phyloP scores from a whole-genome alignment of 1,284 basidiomycete species.

The Flammula alnicola region DNA sequence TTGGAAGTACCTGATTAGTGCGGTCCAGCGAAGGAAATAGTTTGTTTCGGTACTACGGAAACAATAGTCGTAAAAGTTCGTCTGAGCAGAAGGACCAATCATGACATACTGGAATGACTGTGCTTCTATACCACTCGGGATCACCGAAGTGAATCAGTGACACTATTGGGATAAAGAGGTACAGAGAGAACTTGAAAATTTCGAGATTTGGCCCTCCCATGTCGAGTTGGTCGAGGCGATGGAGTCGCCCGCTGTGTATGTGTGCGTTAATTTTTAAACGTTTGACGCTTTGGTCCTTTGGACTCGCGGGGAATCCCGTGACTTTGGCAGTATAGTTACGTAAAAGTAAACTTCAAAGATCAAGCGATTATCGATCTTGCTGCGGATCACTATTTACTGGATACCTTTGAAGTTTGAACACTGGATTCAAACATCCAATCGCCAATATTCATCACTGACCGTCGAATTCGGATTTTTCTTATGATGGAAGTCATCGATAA shows the following conservation, averaged over 20 bases:
- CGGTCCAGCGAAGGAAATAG: conserved; percentile 69
- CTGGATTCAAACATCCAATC: too few relatives aligned
- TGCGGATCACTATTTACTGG: too few relatives aligned
- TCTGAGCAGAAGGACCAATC: neutral
- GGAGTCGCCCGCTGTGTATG: neutral
- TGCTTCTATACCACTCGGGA: conserved; percentile 83
- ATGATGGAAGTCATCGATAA: too few relatives aligned
- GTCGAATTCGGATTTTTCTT: too few relatives aligned
- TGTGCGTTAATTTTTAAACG: too few relatives aligned
- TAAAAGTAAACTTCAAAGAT: too few relatives aligned
- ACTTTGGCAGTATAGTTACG: too few relatives aligned
- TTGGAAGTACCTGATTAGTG: conserved; percentile 51
- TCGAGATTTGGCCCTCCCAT: conserved; percentile 87
- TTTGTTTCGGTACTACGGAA: conserved; percentile 67
- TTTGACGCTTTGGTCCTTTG: too few relatives aligned
- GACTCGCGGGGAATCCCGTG: too few relatives aligned
- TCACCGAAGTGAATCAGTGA: conserved; percentile 90
- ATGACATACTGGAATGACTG: conserved; percentile 78
- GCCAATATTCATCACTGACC: too few relatives aligned
- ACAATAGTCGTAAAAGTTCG: neutral
- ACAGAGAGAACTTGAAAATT: conserved; percentile 87
- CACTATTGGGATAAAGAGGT: conserved; percentile 87
- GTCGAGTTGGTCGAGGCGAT: conserved; percentile 2
- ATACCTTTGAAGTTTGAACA: too few relatives aligned
- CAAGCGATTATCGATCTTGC: too few relatives aligned